A percentile compares a stretch with the other conserved stretches of the same genome.
phyloP scores from a whole-genome alignment of 1,284 basidiomycete species.

The Irpex sp. region DNA sequence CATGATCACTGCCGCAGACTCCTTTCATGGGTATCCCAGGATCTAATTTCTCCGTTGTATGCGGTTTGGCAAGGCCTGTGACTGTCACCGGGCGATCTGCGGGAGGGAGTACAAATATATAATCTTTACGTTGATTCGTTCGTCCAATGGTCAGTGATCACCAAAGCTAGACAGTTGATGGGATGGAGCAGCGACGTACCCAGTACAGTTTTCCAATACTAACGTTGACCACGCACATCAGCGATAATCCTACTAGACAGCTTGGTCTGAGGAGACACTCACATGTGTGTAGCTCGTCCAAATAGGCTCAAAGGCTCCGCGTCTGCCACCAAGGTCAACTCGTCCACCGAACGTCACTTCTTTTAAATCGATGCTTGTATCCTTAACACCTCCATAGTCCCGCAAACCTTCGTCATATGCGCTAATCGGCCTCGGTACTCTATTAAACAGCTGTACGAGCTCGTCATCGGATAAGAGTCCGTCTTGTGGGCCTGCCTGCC shows the following conservation, averaged over 20 bases:
- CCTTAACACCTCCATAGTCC: conserved; percentile 3
- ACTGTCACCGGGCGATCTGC: conserved; percentile 38
- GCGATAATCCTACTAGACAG: not conserved
- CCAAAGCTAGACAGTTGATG: not conserved
- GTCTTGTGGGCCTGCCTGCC: conserved; percentile 55
- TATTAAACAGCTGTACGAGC: conserved; percentile 48
- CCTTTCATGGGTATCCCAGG: conserved; percentile 77
- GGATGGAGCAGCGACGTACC: conserved; percentile 39
- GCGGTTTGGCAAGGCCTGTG: conserved; percentile 60
- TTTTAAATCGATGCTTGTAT: not conserved
- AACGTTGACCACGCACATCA: conserved; percentile 12
- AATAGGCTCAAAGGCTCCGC: conserved; percentile 65
- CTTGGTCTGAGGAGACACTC: conserved; percentile 4
- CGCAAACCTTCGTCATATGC: conserved; percentile 56
- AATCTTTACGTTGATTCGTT: conserved; percentile 49
- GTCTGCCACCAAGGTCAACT: conserved; percentile 32
- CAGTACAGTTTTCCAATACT: conserved; percentile 76
- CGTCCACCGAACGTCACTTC: conserved; percentile 46
- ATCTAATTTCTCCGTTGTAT: conserved; percentile 54
- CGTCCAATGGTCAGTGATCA: not conserved
- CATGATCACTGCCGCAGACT: conserved; percentile 84
- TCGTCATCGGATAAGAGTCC: conserved; percentile 67
- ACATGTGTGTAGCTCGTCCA: conserved; percentile 70
- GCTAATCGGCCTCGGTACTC: conserved; percentile 36
- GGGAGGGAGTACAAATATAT: conserved; percentile 71